Percentiles rank a stretch among this genome's conserved stretches.
These are phyloP conservation scores for Heliosperma pusillum DNA, from an alignment of 148 eudicot species.

Conservation along the genomic window DNA sequence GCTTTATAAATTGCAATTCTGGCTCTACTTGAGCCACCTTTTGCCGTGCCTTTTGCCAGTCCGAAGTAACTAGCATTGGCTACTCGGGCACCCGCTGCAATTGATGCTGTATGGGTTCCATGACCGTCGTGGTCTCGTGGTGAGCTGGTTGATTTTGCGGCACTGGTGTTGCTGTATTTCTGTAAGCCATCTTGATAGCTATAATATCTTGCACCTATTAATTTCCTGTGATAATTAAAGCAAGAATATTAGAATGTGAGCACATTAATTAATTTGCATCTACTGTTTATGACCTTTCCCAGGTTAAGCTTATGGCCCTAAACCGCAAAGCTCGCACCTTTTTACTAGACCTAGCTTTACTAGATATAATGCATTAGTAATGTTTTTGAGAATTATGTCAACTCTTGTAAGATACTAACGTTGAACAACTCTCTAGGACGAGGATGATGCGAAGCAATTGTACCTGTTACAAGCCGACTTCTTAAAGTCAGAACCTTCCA, in stretches of 20 bases:
- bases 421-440: neutral
- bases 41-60: slow-evolving; percentile 49
- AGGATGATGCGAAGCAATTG: neutral
- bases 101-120: slow-evolving; percentile 72
- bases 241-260: neutral
- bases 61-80: slow-evolving; percentile 55
- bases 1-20: slow-evolving; percentile 62
- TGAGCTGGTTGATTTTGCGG: slow-evolving; percentile 24
- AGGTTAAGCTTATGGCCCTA: neutral
- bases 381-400: neutral
- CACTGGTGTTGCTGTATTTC: slow-evolving; percentile 16
- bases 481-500: slow-evolving; percentile 47
- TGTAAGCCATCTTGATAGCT: slow-evolving; percentile 13
- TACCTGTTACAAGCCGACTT: slow-evolving; percentile 60
- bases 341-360: neutral
- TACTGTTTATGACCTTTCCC: neutral
- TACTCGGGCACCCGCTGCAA: slow-evolving; percentile 49
- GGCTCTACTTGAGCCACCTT: slow-evolving; percentile 59
- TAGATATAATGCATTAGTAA: neutral
- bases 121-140: slow-evolving; percentile 58
- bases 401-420: neutral
- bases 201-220: slow-evolving; percentile 68
- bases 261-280: no score
- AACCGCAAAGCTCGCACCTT: neutral
- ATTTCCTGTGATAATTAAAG: slow-evolving; percentile 34